Base-by-base conservation (phyloP, 768 basidiomycete genomes). In the Suillus lakei region DNA sequence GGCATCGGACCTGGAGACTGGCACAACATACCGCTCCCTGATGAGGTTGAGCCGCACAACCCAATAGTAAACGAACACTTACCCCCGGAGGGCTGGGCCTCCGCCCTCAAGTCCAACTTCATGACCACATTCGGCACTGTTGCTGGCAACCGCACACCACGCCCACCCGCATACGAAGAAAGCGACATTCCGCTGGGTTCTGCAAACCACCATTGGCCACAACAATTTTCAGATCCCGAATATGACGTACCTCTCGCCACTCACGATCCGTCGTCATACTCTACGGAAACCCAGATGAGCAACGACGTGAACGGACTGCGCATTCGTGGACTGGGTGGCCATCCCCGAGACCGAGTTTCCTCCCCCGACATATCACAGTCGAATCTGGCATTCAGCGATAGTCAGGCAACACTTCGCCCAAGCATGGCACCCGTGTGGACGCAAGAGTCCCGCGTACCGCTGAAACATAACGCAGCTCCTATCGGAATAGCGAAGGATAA, bases 91-190 rank as follows among this genome's bases (percentile, higher is more conserved):
- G 73, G 79, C 28, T 85, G 85, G 85, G 79, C 80, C 12, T 68
- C 75, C 21, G 77, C 80, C 28, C 59, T 86, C 68, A 80, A 73
- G 64, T 80, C 81, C 21, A 82, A 82, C 41, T 71, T 87, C 13
- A 79, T 82, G 60, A 79, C 80, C 62, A 85, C 84, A 6, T 81
- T 87, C 68, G 84, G 82, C 68, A 77, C 82, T 2, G 82, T 87
- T 59, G 81, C 84, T 46, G 77, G 82, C n/a, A 81, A 73, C 67
- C 68, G 84, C 32, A 68, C 78, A n/a, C 41, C 66, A 53, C 34
- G 30, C n/a, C 32, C 38, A n/a, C 43, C 28, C 21, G 21, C 15
- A 5, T n/a, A n/a, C 36, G 66, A 36, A 48, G 43, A 58, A 39
- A 58, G 26, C 26, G 56, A 18, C 38, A 18, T 39, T 60, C 58